Evolutionary conservation across 1,284 basidiomycete genomes (phyloP).

Genomic region (Ustilago vetiveriae): DNA sequence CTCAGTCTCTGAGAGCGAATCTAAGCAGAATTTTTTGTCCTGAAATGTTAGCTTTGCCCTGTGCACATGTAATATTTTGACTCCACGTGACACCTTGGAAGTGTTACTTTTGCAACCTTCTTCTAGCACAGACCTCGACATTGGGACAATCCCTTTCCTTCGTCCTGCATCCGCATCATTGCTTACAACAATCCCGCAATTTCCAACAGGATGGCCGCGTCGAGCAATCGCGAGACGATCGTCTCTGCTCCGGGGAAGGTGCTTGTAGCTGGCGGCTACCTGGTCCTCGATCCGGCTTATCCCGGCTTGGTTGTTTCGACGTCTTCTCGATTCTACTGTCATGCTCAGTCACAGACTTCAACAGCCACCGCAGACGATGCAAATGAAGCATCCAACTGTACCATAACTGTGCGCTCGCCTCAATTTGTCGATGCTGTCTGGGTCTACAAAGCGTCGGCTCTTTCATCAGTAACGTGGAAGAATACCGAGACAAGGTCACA

Average conservation of each 20-base stretch:
- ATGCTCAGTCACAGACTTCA: conserved; percentile 53
- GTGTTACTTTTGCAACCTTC: conserved; percentile 26
- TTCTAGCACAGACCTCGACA: conserved; percentile 6
- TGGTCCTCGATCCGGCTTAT: conserved; percentile 65
- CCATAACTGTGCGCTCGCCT: conserved; percentile 82
- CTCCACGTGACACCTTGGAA: conserved; percentile 18
- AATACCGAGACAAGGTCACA: conserved; percentile 4
- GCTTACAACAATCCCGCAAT: too few species aligned
- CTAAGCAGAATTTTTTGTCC: too few species aligned
- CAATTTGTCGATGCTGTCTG: conserved; percentile 86
- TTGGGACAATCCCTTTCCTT: too few species aligned
- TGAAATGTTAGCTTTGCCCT: not conserved
- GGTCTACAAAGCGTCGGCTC: conserved; percentile 73
- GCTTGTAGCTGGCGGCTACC: conserved; percentile 72
- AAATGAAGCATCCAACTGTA: not conserved
- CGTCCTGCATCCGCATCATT: too few species aligned
- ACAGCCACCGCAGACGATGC: not conserved
- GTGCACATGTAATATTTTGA: not conserved
- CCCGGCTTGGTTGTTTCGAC: conserved; percentile 73
- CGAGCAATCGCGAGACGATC: conserved; percentile 60
- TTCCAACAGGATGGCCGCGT: conserved; percentile 23
- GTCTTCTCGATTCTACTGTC: conserved; percentile 89
- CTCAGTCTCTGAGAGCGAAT: too few species aligned
- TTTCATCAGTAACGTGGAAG: conserved; percentile 3
- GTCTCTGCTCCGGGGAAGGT: conserved; percentile 96